These are phyloP conservation scores for Hanseniaspora mollemarum DNA, from an alignment of 805 yeast genomes.

Conservation along the genomic window DNA sequence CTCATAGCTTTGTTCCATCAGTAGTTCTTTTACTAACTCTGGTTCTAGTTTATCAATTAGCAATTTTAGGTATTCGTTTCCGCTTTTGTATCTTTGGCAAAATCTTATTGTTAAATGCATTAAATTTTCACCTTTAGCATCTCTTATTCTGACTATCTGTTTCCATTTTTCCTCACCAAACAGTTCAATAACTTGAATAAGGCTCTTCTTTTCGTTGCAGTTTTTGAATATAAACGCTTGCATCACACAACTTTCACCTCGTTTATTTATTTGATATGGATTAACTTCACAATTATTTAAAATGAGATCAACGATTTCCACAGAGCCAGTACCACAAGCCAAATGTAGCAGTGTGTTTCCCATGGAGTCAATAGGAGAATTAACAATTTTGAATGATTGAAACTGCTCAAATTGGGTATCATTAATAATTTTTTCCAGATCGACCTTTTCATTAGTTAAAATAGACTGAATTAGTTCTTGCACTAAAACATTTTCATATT, in stretches of 20 bases:
- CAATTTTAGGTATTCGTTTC: not conserved
- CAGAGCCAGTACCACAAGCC: slow-evolving; percentile 93
- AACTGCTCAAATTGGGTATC: not conserved
- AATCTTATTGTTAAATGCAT: slow-evolving; percentile 69
- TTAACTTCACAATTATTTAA: slow-evolving; percentile 33
- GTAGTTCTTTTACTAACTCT: not conserved
- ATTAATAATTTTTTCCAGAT: not conserved
- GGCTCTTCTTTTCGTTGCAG: slow-evolving; percentile 54
- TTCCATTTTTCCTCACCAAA: slow-evolving; percentile 30
- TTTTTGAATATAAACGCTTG: slow-evolving; percentile 79
- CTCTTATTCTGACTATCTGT: slow-evolving; percentile 4
- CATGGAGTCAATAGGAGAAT: slow-evolving; percentile 79
- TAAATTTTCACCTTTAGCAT: slow-evolving; percentile 3
- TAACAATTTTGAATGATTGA: slow-evolving; percentile 39
- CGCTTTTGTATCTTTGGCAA: slow-evolving; percentile 40
- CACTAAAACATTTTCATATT: not conserved
- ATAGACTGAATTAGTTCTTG: slow-evolving; percentile 19
- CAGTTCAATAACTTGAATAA: slow-evolving; percentile 65
- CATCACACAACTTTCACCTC: slow-evolving; percentile 80
- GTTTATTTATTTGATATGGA: slow-evolving; percentile 45
- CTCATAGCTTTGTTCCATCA: not conserved
- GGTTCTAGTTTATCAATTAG: not conserved
- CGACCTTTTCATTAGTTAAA: not conserved
- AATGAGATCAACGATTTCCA: slow-evolving; percentile 63
- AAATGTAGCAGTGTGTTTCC: slow-evolving; percentile 93